These are phyloP conservation scores for Sphagnum magellanicum DNA, from an alignment of 228 moss, liverwort and hornwort species.

Conservation along the genomic window DNA sequence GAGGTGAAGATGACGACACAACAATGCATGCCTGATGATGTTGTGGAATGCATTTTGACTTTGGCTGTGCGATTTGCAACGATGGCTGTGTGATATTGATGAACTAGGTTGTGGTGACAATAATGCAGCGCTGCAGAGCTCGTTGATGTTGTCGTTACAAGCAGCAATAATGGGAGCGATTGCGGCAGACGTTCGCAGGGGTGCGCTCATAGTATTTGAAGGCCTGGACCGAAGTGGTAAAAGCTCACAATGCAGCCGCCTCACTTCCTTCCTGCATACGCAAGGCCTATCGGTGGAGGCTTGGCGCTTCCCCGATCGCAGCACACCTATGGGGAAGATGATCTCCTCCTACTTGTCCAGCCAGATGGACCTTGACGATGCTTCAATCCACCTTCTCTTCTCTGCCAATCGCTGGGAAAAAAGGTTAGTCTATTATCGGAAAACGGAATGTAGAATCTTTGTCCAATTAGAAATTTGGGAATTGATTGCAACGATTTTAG, in stretches of 20 bases:
- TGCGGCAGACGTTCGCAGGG: constrained; percentile 24
- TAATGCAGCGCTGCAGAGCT: no score
- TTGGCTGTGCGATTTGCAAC: no score
- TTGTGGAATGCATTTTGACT: no score
- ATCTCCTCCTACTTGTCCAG: constrained; percentile 79
- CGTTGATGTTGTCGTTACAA: no score
- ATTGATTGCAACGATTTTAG: no score
- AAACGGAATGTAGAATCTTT: no score
- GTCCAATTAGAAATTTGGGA: no score
- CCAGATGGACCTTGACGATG: constrained; percentile 62
- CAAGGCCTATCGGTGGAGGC: constrained; percentile 77
- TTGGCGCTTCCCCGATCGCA: constrained; percentile 96
- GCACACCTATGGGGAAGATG: constrained; percentile 70
- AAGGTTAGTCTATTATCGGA: constrained; percentile 19
- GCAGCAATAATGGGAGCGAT: constrained; percentile 6
- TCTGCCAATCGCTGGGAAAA: constrained; percentile 99
- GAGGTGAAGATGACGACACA: no score
- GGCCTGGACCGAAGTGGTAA: constrained; percentile 96
- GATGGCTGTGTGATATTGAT: no score
- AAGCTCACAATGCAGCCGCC: constrained; percentile 66
- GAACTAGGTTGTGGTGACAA: no score
- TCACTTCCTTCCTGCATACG: constrained; percentile 48
- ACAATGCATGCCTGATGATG: no score
- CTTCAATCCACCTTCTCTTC: constrained; percentile 81
- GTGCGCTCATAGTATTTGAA: constrained; percentile 87